Conservation (phyloP, 768 basidiomycete species). For the Mycena sanguinolenta region DNA sequence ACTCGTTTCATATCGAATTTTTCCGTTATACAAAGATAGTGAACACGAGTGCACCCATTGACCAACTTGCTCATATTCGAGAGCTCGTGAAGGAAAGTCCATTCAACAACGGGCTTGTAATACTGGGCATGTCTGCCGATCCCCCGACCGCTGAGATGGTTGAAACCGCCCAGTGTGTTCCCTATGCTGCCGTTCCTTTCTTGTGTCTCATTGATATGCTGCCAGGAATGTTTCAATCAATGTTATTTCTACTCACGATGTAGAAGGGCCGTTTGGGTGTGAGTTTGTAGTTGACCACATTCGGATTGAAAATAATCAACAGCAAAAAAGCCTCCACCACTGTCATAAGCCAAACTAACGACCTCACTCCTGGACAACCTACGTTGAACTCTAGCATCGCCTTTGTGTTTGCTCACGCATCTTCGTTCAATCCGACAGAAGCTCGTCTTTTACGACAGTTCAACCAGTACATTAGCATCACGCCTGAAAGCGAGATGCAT, state of each 20-base stretch:
- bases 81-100: constrained; percentile 17
- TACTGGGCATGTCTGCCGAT: constrained; percentile 13
- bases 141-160: constrained; percentile 11
- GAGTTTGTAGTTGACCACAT: background rate
- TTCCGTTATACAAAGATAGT: background rate
- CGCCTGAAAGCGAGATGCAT: constrained; percentile 30
- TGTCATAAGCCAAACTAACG: constrained; percentile 2
- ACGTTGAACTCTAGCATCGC: constrained; percentile 24
- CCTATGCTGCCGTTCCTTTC: no score
- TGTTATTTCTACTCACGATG: constrained; percentile 15
- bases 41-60: constrained; percentile 19
- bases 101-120: constrained; percentile 21
- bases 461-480: constrained; percentile 22
- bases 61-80: constrained; percentile 24
- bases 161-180: constrained; percentile 22
- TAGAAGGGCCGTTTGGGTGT: constrained; percentile 13
- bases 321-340: background rate
- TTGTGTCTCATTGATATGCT: background rate
- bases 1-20: no score
- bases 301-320: background rate
- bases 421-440: no score
- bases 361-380: constrained; percentile 4
- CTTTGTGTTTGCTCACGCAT: no score
- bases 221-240: constrained; percentile 18
- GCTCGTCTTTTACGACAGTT: no score